Conservation (phyloP, 176 grass and related monocot genomes). For the Carex kokanica region DNA sequence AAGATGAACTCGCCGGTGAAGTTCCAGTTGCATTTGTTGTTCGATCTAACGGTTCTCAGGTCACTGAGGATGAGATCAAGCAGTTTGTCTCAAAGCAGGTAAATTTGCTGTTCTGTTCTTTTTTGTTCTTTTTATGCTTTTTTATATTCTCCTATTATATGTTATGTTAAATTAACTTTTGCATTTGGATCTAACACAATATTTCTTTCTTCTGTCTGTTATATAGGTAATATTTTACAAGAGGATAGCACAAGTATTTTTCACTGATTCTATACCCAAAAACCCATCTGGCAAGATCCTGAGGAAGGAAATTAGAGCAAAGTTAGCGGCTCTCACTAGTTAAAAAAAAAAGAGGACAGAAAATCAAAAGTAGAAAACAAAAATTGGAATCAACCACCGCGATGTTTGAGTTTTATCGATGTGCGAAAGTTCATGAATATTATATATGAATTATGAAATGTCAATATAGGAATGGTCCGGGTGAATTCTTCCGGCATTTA, state of each 20-base stretch:
- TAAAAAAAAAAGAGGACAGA: background rate
- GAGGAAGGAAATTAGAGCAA: conserved; percentile 85
- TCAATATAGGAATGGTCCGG: conserved; percentile 27
- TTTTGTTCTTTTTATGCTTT: background rate
- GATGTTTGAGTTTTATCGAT: background rate
- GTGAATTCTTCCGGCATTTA: conserved; percentile 54
- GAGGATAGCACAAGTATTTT: conserved; percentile 82
- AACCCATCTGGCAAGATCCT: conserved; percentile 85
- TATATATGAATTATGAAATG: conserved; percentile 34
- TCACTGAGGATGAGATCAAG: conserved; percentile 84
- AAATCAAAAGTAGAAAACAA: background rate
- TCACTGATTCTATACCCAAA: conserved; percentile 68
- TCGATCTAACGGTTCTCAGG: conserved; percentile 53
- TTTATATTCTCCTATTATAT: background rate
- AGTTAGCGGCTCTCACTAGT: conserved; percentile 45
- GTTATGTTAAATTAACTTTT: background rate
- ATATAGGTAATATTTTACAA: conserved; percentile 89
- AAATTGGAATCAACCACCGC: conserved; percentile 5
- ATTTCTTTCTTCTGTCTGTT: conserved; percentile 5
- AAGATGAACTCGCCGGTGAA: conserved; percentile 78
- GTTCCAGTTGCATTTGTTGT: conserved; percentile 88
- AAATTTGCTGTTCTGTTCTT: background rate
- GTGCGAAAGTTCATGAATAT: conserved; percentile 41
- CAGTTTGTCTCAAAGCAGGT: conserved; percentile 90
- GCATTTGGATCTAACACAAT: background rate